Evolutionary conservation across 2,329 filamentous ascomycete genomes (phyloP).

Genomic region (Cercospora citrullina): DNA sequence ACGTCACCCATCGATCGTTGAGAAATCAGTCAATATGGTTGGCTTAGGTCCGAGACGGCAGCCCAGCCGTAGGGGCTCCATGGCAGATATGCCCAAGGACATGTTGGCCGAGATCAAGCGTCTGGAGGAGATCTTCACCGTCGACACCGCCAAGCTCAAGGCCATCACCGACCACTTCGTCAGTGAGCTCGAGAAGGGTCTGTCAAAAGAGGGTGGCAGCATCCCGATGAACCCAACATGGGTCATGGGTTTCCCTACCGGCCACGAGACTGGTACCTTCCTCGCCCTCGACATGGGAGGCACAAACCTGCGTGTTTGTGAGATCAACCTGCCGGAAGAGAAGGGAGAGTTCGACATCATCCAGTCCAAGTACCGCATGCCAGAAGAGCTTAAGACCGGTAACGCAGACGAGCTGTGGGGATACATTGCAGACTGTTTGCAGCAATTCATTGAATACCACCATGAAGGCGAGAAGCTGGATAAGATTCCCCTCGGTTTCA

Average conservation of each 20-base stretch:
- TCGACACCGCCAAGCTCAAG: constrained; percentile 79
- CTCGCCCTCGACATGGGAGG: constrained; percentile 94
- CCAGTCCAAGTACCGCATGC: constrained; percentile 94
- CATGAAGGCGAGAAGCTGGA: constrained; percentile 67
- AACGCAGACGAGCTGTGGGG: constrained; percentile 86
- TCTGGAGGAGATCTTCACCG: constrained; percentile 80
- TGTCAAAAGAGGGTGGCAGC: constrained; percentile 83
- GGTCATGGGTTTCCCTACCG: constrained; percentile 87
- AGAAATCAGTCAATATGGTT: constrained; percentile 56
- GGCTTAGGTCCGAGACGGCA: constrained; percentile 63
- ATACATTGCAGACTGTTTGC: constrained; percentile 88
- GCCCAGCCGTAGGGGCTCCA: constrained; percentile 76
- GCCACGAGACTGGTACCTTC: constrained; percentile 82
- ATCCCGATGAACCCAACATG: constrained; percentile 99
- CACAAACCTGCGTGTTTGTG: constrained; percentile 91
- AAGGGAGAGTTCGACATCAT: constrained; percentile 92
- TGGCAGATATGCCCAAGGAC: constrained; percentile 86
- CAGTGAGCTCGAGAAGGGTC: constrained; percentile 82
- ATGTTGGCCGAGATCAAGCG: constrained; percentile 77
- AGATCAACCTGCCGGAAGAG: constrained; percentile 83
- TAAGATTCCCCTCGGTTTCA: constrained; percentile 82
- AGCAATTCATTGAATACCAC: constrained; percentile 86
- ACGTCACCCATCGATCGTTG: not conserved
- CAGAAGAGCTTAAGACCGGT: constrained; percentile 85
- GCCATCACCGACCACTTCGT: constrained; percentile 87